These are phyloP conservation scores for Schizothecium vesticola DNA, from an alignment of 495 filamentous ascomycete species.

Conservation along the genomic window DNA sequence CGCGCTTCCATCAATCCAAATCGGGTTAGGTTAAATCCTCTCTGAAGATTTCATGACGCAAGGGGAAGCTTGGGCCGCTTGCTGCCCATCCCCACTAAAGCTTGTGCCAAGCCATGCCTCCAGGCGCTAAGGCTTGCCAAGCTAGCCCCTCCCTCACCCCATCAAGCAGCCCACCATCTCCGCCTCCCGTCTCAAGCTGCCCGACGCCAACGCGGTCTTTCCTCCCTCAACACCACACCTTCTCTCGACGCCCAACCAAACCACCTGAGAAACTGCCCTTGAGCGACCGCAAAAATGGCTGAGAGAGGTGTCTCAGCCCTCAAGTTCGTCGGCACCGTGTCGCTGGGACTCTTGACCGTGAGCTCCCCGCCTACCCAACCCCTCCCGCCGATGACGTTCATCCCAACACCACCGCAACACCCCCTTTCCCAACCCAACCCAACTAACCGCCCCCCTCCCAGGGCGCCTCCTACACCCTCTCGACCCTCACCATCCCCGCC, in stretches of 20 bases:
- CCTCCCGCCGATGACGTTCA: background rate
- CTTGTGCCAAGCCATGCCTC: background rate
- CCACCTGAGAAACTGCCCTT: background rate
- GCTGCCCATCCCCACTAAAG: background rate
- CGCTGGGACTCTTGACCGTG: conserved; percentile 82
- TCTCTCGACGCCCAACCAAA: conserved; percentile 14
- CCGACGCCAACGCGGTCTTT: background rate
- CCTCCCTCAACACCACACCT: background rate
- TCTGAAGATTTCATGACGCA: background rate
- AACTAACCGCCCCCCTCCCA: conserved; percentile 27
- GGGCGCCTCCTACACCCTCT: conserved; percentile 80
- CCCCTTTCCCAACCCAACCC: background rate
- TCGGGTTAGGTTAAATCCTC: too few relatives aligned
- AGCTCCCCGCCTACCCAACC: background rate
- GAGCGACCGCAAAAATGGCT: conserved; percentile 52
- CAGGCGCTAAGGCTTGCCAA: background rate
- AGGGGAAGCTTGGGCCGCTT: background rate
- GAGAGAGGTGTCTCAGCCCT: conserved; percentile 61
- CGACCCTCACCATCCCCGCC: conserved; percentile 66
- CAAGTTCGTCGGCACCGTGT: conserved; percentile 88
- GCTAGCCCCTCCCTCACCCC: background rate
- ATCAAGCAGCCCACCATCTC: background rate
- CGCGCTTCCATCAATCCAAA: background rate
- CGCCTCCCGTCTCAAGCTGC: background rate
- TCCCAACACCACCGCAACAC: background rate